phyloP scores from a whole-genome alignment of 306 rosid species.

The Cicer cuneatum region DNA sequence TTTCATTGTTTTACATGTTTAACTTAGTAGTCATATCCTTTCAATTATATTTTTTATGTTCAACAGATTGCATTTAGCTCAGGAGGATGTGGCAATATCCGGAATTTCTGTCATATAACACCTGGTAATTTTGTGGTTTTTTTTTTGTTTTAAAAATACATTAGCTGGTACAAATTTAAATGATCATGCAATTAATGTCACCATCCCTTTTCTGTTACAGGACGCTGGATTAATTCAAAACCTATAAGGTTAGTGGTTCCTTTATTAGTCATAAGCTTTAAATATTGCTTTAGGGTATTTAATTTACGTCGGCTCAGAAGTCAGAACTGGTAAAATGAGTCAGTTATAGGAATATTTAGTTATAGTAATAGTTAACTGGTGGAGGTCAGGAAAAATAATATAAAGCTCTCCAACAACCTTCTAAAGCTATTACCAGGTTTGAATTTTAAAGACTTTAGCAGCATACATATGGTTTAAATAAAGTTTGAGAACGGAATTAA shows the following conservation, averaged over 20 bases:
- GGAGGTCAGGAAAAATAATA: neutral
- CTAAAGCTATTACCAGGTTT: neutral
- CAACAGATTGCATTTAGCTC: slow-evolving; percentile 56
- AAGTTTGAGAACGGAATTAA: slow-evolving; percentile 16
- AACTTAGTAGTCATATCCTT: slow-evolving; percentile 14
- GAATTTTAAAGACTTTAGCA: slow-evolving; percentile 28
- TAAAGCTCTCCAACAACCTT: neutral
- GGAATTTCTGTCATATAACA: slow-evolving; percentile 53
- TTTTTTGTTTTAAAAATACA: neutral
- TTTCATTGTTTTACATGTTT: slow-evolving; percentile 5
- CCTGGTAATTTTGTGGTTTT: slow-evolving; percentile 52
- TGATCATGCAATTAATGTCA: slow-evolving; percentile 29
- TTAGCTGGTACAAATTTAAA: neutral
- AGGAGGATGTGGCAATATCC: slow-evolving; percentile 55
- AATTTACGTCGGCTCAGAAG: neutral
- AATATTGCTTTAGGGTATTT: slow-evolving; percentile 14
- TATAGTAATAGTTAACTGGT: slow-evolving; percentile 10
- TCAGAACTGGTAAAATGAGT: slow-evolving; percentile 18
- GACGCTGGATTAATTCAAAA: slow-evolving; percentile 51
- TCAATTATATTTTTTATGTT: slow-evolving; percentile 38
- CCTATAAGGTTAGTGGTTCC: slow-evolving; percentile 60
- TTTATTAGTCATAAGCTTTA: slow-evolving; percentile 22
- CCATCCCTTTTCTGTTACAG: slow-evolving; percentile 48
- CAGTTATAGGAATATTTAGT: slow-evolving; percentile 8
- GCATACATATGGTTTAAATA: neutral